Conservation (phyloP, 768 basidiomycete species). For the Lactifluus pinguis region DNA sequence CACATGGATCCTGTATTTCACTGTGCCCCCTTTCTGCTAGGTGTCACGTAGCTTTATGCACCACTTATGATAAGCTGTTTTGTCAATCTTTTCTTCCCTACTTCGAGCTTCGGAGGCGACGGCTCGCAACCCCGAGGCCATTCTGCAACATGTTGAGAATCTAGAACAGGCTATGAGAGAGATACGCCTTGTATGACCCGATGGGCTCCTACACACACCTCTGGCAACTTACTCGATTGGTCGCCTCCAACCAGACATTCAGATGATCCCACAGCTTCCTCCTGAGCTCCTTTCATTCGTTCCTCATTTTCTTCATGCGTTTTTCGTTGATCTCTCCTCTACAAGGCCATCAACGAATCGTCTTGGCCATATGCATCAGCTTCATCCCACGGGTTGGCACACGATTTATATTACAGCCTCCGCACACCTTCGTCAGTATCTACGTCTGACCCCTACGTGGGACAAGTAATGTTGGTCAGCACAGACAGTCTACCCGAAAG, state of each 20-base stretch:
- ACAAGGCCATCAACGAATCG: conserved; percentile 30
- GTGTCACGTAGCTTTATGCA: not conserved
- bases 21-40: too few species aligned
- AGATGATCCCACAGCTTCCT: conserved; percentile 12
- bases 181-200: not conserved
- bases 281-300: conserved; percentile 24
- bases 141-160: not conserved
- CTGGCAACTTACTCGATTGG: not conserved
- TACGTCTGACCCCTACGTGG: not conserved
- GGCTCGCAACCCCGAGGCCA: not conserved
- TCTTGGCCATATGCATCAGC: conserved; percentile 18
- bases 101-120: not conserved
- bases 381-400: conserved; percentile 15
- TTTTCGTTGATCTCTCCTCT: conserved; percentile 27
- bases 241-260: conserved; percentile 15
- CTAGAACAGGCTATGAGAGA: not conserved
- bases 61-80: too few species aligned
- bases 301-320: conserved; percentile 26
- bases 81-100: too few species aligned
- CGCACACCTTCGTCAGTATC: not conserved
- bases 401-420: conserved; percentile 8
- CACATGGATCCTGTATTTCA: too few species aligned
- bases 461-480: conserved; percentile 10
- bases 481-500: conserved; percentile 23
- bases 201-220: not conserved